Evolutionary conservation across 2,329 filamentous ascomycete genomes (phyloP).

Genomic region (Colletotrichum brevisporum): DNA sequence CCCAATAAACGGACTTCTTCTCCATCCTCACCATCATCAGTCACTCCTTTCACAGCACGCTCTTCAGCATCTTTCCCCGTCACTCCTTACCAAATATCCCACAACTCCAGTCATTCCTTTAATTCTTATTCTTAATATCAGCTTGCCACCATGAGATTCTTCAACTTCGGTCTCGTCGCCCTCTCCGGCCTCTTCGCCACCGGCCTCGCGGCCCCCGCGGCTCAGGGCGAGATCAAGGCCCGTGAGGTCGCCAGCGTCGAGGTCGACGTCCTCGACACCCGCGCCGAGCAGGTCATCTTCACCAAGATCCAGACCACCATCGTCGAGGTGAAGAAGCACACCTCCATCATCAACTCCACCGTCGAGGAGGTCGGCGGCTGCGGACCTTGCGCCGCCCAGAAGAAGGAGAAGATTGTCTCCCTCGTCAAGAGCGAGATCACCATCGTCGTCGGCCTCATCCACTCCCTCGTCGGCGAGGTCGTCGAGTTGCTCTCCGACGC

Average conservation of each 20-base stretch:
- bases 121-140: conserved; percentile 16
- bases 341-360: conserved; percentile 33
- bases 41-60: conserved; percentile 30
- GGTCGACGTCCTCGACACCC: conserved; percentile 10
- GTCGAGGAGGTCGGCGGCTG: conserved; percentile 20
- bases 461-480: conserved; percentile 19
- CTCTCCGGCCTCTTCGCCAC: conserved; percentile 31
- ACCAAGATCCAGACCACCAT: conserved; percentile 32
- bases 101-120: conserved; percentile 23
- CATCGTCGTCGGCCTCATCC: conserved; percentile 28
- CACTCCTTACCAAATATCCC: conserved; percentile 29
- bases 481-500: conserved; percentile 17
- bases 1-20: not conserved
- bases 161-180: conserved; percentile 30
- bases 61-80: conserved; percentile 6
- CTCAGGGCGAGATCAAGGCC: conserved; percentile 2
- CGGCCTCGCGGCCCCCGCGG: conserved; percentile 25
- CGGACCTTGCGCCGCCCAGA: conserved; percentile 2
- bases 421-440: conserved; percentile 36
- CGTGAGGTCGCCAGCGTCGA: not conserved
- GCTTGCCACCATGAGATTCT: conserved; percentile 35
- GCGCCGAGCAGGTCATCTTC: conserved; percentile 25
- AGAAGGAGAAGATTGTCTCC: conserved; percentile 27
- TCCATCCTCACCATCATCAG: conserved; percentile 34
- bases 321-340: conserved; percentile 36